phyloP scores from a whole-genome alignment of 176 grass and related monocot species.

The Lolium perenne region DNA sequence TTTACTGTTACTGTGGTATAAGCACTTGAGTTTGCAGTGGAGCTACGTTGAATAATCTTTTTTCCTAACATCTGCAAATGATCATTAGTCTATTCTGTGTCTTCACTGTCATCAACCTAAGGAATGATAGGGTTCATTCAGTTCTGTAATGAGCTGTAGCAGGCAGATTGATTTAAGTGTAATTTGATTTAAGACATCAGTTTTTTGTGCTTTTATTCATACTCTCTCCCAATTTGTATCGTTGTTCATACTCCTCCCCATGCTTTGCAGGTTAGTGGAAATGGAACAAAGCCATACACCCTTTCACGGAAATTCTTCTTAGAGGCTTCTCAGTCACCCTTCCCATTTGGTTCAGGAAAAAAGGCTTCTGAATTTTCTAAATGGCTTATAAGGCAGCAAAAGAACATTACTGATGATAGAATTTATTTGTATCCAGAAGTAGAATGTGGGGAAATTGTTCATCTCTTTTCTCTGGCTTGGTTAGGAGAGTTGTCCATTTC shows the following conservation, averaged over 20 bases:
- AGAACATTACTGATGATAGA: slow-evolving; percentile 44
- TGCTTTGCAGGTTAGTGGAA: slow-evolving; percentile 69
- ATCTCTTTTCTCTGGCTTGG: slow-evolving; percentile 74
- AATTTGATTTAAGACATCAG: slow-evolving; percentile 2
- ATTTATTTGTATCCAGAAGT: slow-evolving; percentile 73
- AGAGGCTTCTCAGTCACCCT: slow-evolving; percentile 75
- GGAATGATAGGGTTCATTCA: neutral
- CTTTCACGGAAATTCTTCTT: slow-evolving; percentile 81
- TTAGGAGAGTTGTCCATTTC: slow-evolving; percentile 65
- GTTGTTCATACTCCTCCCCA: slow-evolving; percentile 1
- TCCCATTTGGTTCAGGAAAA: slow-evolving; percentile 87
- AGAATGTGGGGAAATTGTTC: slow-evolving; percentile 83
- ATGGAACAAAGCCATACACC: slow-evolving; percentile 73
- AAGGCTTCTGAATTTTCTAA: slow-evolving; percentile 65
- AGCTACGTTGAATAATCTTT: slow-evolving; percentile 28
- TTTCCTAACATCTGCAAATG: slow-evolving; percentile 10
- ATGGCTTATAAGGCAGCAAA: slow-evolving; percentile 71
- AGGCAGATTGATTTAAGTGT: neutral
- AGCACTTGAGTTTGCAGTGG: slow-evolving; percentile 32
- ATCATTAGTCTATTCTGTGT: neutral
- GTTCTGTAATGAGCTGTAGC: slow-evolving; percentile 4
- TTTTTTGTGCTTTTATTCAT: slow-evolving; percentile 24
- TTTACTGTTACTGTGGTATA: too few species aligned
- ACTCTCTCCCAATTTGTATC: neutral
- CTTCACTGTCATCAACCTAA: slow-evolving; percentile 4